Evolutionary conservation across 139 green algal genomes (phyloP), one percentile per base, ranked within the genome.

Genomic region (Chlorella vulgaris): DNA sequence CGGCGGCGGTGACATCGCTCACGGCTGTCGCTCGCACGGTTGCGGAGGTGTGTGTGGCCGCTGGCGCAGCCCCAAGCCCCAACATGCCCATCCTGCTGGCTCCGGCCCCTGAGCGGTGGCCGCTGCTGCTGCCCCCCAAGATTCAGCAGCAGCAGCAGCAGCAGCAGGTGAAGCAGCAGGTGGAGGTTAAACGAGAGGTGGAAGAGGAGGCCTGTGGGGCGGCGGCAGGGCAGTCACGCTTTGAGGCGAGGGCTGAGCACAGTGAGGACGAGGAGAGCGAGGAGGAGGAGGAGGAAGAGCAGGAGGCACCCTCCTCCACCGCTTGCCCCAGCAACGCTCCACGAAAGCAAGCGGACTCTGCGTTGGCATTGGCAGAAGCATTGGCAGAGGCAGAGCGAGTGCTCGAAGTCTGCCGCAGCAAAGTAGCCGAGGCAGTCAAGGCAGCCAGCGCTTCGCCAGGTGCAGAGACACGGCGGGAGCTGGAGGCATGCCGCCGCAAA

Each of bases 11-110:
- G 28, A 3, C 28, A 6, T 40, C 69, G 8, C 69, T 76, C 26
- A 76, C 69, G 0, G 69, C 35, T 42, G n/a, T 76, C 7, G 69
- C 69, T 7, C 69, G 28, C 39, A 4, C 3, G 28, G 42, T 28
- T 1, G 69, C 26, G 10, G 42, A 60, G 40, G 69, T 76, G 69
- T 76, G 69, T 40, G 7, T 8, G 10, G 26, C 40, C 21, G 69
- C 69, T 1, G 69, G 69, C 2, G 69, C 69, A 4, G n/a, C 42
- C 21, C 10, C 7, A 10, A 76, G 69, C 69, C 10, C 39, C 28
- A 38, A 50, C 28, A 51, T 76, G 69, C 69, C 40, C 22, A 21
- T 40, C 40, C 69, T 76, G 42, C 69, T 76, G 69, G 69, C 42
- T 26, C 69, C 69, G n/a, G 36, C n/a, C 26, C 69, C 42, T 7